Evolutionary conservation across 805 yeast species (phyloP).

Genomic region (Sugiyamaella marilandica): DNA sequence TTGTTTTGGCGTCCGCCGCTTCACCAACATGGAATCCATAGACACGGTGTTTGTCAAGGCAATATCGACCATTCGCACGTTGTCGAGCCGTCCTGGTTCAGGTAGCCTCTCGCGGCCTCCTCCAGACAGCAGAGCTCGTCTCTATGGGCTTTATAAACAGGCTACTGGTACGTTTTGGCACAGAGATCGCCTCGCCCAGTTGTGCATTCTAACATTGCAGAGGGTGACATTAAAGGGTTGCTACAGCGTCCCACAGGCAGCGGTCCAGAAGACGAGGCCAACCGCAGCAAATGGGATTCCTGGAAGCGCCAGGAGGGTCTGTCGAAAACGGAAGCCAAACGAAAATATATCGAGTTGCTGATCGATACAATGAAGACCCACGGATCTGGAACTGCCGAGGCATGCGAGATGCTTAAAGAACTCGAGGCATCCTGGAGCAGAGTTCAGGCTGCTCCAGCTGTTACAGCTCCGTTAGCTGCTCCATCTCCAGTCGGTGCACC

Average conservation of each 20-base stretch:
- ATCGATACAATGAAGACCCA: constrained; percentile 68
- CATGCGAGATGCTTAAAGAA: constrained; percentile 60
- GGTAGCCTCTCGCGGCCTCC: constrained; percentile 74
- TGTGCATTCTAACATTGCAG: constrained; percentile 27
- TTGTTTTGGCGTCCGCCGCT: background rate
- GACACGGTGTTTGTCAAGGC: constrained; percentile 83
- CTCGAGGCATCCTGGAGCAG: constrained; percentile 66
- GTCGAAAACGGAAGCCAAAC: constrained; percentile 65
- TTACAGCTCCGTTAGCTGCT: background rate
- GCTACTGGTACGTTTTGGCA: constrained; percentile 48
- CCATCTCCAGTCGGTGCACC: background rate
- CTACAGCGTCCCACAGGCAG: constrained; percentile 62
- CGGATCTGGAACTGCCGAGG: constrained; percentile 63
- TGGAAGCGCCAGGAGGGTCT: constrained; percentile 76
- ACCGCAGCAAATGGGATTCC: constrained; percentile 73
- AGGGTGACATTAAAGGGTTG: constrained; percentile 71
- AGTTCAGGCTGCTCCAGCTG: constrained; percentile 11
- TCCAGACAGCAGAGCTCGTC: constrained; percentile 56
- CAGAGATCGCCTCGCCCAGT: background rate
- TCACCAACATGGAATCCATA: constrained; percentile 18
- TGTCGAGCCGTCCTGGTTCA: constrained; percentile 59
- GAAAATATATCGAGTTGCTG: constrained; percentile 59
- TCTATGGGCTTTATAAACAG: constrained; percentile 82
- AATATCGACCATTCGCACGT: constrained; percentile 67
- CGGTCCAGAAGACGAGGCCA: constrained; percentile 58